phyloP scores from a whole-genome alignment of 176 grass and related monocot species.

The Dactylis glomerata region DNA sequence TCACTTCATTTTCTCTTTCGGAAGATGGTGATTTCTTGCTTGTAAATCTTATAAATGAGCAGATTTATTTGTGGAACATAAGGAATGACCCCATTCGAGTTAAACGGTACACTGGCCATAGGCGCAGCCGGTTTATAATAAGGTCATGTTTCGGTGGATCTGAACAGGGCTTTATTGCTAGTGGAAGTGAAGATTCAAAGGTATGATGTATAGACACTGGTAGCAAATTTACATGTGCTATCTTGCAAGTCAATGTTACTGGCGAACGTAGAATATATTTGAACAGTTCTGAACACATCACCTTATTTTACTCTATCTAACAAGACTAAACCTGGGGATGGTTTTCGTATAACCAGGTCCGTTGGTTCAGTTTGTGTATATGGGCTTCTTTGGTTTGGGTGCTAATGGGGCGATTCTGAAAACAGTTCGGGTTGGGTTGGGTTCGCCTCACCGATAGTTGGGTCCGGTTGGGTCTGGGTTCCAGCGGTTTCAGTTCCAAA shows the following conservation, averaged over 20 bases:
- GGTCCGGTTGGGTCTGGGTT: too few relatives aligned
- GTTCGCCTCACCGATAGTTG: too few relatives aligned
- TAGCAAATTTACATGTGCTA: constrained; percentile 8
- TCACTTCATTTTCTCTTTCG: constrained; percentile 88
- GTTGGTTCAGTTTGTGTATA: too few relatives aligned
- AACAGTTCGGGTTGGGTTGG: too few relatives aligned
- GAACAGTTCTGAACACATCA: neutral
- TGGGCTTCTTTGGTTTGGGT: too few relatives aligned
- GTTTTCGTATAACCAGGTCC: too few relatives aligned
- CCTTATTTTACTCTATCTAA: constrained; percentile 14
- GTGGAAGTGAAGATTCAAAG: constrained; percentile 95
- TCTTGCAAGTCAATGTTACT: constrained; percentile 1
- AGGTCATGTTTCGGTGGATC: constrained; percentile 93
- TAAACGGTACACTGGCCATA: constrained; percentile 76
- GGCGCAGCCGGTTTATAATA: constrained; percentile 68
- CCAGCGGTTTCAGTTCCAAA: too few relatives aligned
- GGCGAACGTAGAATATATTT: neutral
- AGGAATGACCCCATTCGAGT: constrained; percentile 50
- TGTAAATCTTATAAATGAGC: constrained; percentile 59
- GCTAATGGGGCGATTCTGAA: too few relatives aligned
- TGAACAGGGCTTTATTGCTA: constrained; percentile 86
- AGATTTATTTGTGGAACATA: constrained; percentile 95
- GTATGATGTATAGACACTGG: constrained; percentile 30
- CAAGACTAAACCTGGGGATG: too few relatives aligned
- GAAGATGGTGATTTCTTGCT: constrained; percentile 83